phyloP scores from a whole-genome alignment of 306 rosid genomes.

The Echinosophora koreensis region DNA sequence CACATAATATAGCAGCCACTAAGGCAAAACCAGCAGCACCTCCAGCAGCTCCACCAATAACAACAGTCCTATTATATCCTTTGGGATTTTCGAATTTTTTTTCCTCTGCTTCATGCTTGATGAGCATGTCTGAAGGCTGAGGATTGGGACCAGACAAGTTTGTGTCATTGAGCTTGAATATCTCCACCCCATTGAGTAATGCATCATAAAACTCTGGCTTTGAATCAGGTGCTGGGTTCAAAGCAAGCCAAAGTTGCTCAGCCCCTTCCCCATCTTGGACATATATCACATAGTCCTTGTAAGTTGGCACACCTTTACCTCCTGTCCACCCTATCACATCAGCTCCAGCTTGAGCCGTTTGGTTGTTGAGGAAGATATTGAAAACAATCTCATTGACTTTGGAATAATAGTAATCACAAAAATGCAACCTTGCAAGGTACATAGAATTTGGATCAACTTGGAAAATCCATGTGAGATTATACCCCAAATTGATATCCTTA shows the following conservation, averaged over 20 bases:
- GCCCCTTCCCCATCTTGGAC: constrained; percentile 37
- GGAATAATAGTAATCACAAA: constrained; percentile 51
- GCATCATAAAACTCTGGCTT: constrained; percentile 59
- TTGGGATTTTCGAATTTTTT: neutral
- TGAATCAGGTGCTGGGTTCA: constrained; percentile 45
- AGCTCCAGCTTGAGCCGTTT: constrained; percentile 49
- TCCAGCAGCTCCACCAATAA: constrained; percentile 66
- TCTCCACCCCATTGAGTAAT: constrained; percentile 60
- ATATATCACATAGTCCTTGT: constrained; percentile 52
- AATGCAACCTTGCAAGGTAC: constrained; percentile 63
- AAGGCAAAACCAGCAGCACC: constrained; percentile 62
- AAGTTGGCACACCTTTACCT: constrained; percentile 52
- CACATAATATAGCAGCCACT: constrained; percentile 55
- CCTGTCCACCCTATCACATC: constrained; percentile 59
- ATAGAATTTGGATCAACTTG: constrained; percentile 59
- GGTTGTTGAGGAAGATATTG: constrained; percentile 57
- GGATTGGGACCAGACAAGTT: constrained; percentile 68
- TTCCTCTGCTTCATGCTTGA: constrained; percentile 4
- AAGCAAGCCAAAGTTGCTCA: constrained; percentile 54
- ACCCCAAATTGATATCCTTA: constrained; percentile 40
- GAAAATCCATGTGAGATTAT: constrained; percentile 63
- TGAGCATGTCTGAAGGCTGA: constrained; percentile 54
- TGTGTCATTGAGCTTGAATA: constrained; percentile 63
- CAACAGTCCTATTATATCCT: neutral
- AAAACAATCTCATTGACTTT: constrained; percentile 51